Conservation (phyloP, 1,284 basidiomycete species). For the Lignosus rhinocerotis region DNA sequence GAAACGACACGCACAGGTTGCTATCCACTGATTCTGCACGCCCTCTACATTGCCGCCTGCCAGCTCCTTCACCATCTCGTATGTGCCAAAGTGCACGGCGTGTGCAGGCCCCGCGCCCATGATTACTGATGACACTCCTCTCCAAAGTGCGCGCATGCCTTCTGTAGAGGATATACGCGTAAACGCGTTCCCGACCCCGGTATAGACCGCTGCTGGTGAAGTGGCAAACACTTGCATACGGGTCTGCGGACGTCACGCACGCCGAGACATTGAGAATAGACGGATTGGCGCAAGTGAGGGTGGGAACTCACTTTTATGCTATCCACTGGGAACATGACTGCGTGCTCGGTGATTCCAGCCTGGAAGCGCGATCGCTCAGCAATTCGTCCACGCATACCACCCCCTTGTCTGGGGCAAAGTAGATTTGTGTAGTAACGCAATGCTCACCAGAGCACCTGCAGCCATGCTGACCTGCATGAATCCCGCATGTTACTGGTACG, state of each 20-base stretch:
- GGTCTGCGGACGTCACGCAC: constrained; percentile 58
- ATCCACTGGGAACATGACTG: constrained; percentile 98
- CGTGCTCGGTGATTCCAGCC: constrained; percentile 99
- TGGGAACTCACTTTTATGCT: constrained; percentile 84
- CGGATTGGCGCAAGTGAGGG: neutral
- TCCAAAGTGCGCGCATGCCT: constrained; percentile 89
- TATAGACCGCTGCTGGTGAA: constrained; percentile 82
- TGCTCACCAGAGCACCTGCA: constrained; percentile 89
- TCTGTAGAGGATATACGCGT: constrained; percentile 91
- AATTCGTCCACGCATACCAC: neutral
- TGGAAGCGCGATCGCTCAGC: constrained; percentile 35
- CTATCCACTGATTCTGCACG: constrained; percentile 69
- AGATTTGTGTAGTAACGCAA: neutral
- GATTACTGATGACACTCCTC: constrained; percentile 96
- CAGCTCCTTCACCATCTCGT: constrained; percentile 94
- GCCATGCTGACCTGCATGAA: constrained; percentile 85
- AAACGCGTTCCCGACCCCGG: constrained; percentile 87
- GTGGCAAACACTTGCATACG: constrained; percentile 97
- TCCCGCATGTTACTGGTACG: constrained; percentile 1
- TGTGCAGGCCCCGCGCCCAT: constrained; percentile 98
- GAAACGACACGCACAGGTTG: constrained; percentile 61
- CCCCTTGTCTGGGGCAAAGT: neutral
- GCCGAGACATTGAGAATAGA: neutral
- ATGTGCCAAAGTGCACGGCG: constrained; percentile 96
- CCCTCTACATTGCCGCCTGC: constrained; percentile 85